Percentiles rank a stretch among this genome's conserved stretches.
These are phyloP conservation scores for Backusella tarrabulga DNA, from an alignment of 192 early-diverging fungal species.

Conservation along the genomic window DNA sequence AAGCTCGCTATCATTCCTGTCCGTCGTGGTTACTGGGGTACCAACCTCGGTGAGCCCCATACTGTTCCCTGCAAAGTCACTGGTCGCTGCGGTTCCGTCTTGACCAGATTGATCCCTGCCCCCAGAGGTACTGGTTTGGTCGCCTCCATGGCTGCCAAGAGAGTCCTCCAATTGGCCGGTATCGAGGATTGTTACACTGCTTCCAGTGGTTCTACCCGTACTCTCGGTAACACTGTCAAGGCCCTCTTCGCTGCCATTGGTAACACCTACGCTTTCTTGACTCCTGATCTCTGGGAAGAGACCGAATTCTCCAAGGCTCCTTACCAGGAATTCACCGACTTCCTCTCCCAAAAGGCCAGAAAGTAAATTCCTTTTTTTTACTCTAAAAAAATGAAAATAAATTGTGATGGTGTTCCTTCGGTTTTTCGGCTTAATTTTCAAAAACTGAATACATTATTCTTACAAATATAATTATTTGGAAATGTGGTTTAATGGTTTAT, in stretches of 20 bases:
- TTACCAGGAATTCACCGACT: conserved; percentile 88
- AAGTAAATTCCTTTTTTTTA: conserved; percentile 33
- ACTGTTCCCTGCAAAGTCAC: conserved; percentile 98
- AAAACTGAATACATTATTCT: conserved; percentile 7
- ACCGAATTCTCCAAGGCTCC: conserved; percentile 85
- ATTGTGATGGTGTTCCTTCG: neutral
- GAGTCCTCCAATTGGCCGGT: conserved; percentile 95
- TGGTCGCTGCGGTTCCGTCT: conserved; percentile 93
- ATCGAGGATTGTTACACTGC: conserved; percentile 98
- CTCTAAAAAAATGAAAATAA: neutral
- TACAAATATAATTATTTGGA: neutral
- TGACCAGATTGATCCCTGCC: conserved; percentile 93
- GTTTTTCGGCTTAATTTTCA: neutral
- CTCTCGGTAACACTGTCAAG: conserved; percentile 99
- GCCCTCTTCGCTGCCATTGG: conserved; percentile 96
- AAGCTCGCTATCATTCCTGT: conserved; percentile 98
- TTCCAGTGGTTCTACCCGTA: conserved; percentile 94
- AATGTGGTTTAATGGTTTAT: neutral
- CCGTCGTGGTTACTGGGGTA: conserved; percentile 98
- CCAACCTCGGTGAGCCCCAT: conserved; percentile 94
- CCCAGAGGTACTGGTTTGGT: conserved; percentile 99
- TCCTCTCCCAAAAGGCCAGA: conserved; percentile 56
- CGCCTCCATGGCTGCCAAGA: conserved; percentile 97
- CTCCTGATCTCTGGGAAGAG: conserved; percentile 95
- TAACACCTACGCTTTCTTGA: conserved; percentile 97